phyloP scores from a whole-genome alignment of 768 basidiomycete genomes.

The Podaxis sp. region DNA sequence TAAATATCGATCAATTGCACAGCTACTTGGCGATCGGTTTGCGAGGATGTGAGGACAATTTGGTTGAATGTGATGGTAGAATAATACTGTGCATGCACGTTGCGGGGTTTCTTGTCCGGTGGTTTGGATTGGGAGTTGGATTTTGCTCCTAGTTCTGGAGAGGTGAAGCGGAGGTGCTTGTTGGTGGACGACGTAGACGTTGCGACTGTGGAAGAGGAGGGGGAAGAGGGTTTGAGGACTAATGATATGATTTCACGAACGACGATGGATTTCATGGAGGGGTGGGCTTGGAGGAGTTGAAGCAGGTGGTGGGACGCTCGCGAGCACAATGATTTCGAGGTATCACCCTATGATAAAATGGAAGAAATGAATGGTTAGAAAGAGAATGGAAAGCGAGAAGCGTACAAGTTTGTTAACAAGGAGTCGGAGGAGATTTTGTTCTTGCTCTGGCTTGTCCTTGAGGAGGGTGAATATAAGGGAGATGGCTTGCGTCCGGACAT shows the following conservation, averaged over 20 bases:
- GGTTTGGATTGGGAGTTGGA: conserved; percentile 32
- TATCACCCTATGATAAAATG: conserved; percentile 65
- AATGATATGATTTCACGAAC: conserved; percentile 83
- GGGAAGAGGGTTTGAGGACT: conserved; percentile 59
- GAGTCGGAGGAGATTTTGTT: conserved; percentile 89
- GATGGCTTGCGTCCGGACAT: conserved; percentile 83
- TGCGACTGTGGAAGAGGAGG: conserved; percentile 29
- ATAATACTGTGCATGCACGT: conserved; percentile 85
- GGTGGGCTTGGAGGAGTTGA: conserved; percentile 85
- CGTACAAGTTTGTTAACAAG: conserved; percentile 92
- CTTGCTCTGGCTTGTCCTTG: conserved; percentile 91
- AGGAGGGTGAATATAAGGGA: conserved; percentile 76
- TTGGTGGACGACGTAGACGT: conserved; percentile 25
- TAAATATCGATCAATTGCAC: conserved; percentile 81
- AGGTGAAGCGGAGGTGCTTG: conserved; percentile 52
- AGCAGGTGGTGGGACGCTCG: conserved; percentile 88
- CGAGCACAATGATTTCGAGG: conserved; percentile 82
- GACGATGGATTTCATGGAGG: conserved; percentile 87
- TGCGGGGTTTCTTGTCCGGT: conserved; percentile 35
- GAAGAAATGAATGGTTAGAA: background rate
- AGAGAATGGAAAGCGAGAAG: background rate
- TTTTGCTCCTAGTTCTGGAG: conserved; percentile 27
- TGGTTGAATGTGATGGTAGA: conserved; percentile 94
- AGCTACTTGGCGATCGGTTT: conserved; percentile 67
- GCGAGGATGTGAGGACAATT: conserved; percentile 57